These are phyloP conservation scores for Globisporangium spiculum DNA, from an alignment of 352 stramenopile genomes.

Conservation along the genomic window DNA sequence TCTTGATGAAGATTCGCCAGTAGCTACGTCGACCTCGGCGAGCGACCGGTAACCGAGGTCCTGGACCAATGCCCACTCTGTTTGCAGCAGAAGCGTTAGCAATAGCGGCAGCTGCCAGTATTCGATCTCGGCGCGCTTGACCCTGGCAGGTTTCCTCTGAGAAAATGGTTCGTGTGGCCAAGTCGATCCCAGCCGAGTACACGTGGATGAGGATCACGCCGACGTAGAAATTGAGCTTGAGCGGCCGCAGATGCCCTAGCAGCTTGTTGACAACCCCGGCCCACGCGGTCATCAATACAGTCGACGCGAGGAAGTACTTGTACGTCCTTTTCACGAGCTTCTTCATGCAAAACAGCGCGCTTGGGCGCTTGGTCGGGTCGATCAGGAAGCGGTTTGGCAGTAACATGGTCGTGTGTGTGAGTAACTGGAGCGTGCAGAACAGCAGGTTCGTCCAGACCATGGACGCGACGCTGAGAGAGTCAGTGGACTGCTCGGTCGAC, in stretches of 20 bases:
- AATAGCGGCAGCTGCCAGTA: neutral
- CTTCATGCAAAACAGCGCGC: slow-evolving; percentile 7
- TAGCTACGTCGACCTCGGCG: neutral
- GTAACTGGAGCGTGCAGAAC: neutral
- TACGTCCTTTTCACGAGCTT: slow-evolving; percentile 24
- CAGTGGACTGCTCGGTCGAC: slow-evolving; percentile 1
- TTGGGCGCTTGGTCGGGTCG: slow-evolving; percentile 8
- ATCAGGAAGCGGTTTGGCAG: slow-evolving; percentile 12
- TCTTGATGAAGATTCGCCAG: neutral
- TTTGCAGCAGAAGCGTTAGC: neutral
- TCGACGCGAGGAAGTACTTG: slow-evolving; percentile 23
- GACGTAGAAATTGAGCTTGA: slow-evolving; percentile 9
- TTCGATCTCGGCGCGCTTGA: neutral
- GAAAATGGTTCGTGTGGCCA: slow-evolving; percentile 4
- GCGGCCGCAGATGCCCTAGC: neutral
- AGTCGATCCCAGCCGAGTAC: neutral
- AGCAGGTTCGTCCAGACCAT: slow-evolving; percentile 28
- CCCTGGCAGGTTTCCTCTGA: slow-evolving; percentile 7
- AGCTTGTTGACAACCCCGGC: slow-evolving; percentile 16
- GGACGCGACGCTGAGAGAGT: slow-evolving; percentile 18
- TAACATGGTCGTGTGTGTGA: slow-evolving; percentile 5
- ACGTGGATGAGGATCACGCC: neutral
- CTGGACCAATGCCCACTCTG: neutral
- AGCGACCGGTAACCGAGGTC: neutral
- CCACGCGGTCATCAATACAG: slow-evolving; percentile 27